These are phyloP conservation scores for Aspergillus baeticus DNA, from an alignment of 495 filamentous ascomycete genomes.

Conservation along the genomic window DNA sequence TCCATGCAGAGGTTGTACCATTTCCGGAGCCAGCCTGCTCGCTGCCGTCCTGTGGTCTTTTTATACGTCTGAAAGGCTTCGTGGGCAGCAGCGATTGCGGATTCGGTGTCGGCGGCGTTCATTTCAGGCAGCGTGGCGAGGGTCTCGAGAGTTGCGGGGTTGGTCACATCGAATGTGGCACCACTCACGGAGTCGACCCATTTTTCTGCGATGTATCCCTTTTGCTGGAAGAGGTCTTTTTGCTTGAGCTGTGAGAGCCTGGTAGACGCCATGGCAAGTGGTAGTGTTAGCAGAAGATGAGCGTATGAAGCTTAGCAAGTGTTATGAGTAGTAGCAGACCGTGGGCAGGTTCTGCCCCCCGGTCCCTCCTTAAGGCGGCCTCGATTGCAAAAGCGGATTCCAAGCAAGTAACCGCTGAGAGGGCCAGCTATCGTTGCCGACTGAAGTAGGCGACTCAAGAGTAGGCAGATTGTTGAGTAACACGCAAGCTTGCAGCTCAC, in stretches of 20 bases:
- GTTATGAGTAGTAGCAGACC: no score
- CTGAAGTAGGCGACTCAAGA: no score
- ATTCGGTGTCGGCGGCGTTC: neutral
- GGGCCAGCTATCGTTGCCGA: no score
- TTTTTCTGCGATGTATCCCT: conserved; percentile 12
- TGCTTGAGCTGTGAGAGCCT: conserved; percentile 1
- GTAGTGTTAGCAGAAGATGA: neutral
- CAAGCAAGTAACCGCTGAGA: no score
- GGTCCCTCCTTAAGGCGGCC: no score
- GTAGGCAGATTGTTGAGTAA: no score
- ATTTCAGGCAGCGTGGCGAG: neutral
- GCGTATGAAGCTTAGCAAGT: no score
- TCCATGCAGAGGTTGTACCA: conserved; percentile 33
- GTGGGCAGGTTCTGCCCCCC: no score
- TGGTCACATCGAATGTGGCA: conserved; percentile 6
- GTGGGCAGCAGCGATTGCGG: neutral
- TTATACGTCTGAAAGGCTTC: neutral
- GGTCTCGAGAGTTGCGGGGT: conserved; percentile 5
- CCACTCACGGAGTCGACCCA: conserved; percentile 10
- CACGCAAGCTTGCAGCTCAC: no score
- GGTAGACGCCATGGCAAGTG: neutral
- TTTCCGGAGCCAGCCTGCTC: conserved; percentile 20
- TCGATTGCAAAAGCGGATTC: no score
- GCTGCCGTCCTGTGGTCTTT: conserved; percentile 1
- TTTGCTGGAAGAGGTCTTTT: conserved; percentile 12